Percentiles rank a stretch among this genome's conserved stretches.
These are phyloP conservation scores for Alternaria triticimaculans DNA, from an alignment of 2,329 filamentous ascomycete genomes.

Conservation along the genomic window DNA sequence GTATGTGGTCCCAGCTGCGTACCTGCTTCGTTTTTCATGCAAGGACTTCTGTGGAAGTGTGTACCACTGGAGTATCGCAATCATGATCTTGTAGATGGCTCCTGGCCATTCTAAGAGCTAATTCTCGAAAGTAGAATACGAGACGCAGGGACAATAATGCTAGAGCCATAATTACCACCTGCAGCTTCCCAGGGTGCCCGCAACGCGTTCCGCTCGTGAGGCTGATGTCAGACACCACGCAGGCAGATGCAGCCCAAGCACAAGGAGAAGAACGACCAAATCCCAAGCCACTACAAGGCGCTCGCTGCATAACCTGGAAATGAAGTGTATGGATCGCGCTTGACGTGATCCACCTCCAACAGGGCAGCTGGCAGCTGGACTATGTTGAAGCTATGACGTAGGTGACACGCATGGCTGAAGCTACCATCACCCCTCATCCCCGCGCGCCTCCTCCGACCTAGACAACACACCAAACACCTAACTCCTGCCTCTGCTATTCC, in stretches of 20 bases:
- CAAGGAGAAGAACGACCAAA: background rate
- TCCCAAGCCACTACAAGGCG: background rate
- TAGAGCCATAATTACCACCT: background rate
- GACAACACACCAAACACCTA: constrained; percentile 9
- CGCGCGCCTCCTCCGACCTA: constrained; percentile 10
- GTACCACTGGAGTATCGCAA: background rate
- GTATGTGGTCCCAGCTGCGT: background rate
- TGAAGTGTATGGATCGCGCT: constrained; percentile 7
- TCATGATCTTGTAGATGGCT: background rate
- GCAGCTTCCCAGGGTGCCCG: background rate
- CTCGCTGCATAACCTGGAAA: background rate
- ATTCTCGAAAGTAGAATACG: background rate
- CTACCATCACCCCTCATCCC: constrained; percentile 19
- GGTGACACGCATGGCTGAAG: constrained; percentile 20
- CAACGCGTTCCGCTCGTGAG: constrained; percentile 1
- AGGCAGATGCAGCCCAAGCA: background rate
- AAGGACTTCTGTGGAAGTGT: background rate
- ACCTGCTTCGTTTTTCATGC: background rate
- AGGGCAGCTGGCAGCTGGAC: constrained; percentile 15
- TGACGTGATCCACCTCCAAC: constrained; percentile 12
- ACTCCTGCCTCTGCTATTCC: background rate
- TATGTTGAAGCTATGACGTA: constrained; percentile 21
- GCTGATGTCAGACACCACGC: background rate
- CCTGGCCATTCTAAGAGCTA: background rate
- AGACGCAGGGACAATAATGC: background rate